These are phyloP conservation scores for Daedalea quercina DNA, from an alignment of 768 basidiomycete species.

Conservation along the genomic window DNA sequence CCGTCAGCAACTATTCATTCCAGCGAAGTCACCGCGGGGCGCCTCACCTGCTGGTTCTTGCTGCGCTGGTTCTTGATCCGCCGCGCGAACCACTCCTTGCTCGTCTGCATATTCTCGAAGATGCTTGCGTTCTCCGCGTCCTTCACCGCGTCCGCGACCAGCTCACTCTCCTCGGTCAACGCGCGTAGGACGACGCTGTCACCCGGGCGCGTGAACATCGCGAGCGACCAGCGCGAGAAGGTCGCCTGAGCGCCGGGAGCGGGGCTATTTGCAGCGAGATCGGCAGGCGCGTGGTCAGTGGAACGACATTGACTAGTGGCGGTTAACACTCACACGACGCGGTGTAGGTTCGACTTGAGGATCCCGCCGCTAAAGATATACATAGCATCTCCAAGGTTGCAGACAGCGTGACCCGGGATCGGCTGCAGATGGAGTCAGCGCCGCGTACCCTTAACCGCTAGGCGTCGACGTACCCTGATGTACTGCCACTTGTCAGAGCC, in stretches of 20 bases:
- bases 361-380: slow-evolving; percentile 58
- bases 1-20: not conserved
- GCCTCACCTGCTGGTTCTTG: slow-evolving; percentile 35
- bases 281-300: not conserved
- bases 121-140: slow-evolving; percentile 28
- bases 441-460: too few species aligned
- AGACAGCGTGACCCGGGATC: slow-evolving; percentile 25
- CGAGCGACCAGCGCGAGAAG: slow-evolving; percentile 57
- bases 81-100: slow-evolving; percentile 35
- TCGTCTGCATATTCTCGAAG: slow-evolving; percentile 29
- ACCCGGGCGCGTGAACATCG: slow-evolving; percentile 61
- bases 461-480: slow-evolving; percentile 37
- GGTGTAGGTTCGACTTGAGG: slow-evolving; percentile 56
- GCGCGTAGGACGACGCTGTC: slow-evolving; percentile 45
- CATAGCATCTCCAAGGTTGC: slow-evolving; percentile 51
- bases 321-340: slow-evolving; percentile 41
- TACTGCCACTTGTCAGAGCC: slow-evolving; percentile 62
- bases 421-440: slow-evolving; percentile 11
- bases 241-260: slow-evolving; percentile 52
- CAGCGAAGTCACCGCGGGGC: not conserved
- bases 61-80: slow-evolving; percentile 34
- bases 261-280: slow-evolving; percentile 20
- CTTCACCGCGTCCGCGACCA: slow-evolving; percentile 38
- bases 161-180: slow-evolving; percentile 40
- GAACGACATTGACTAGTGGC: not conserved